Evolutionary conservation across 805 yeast genomes (phyloP), one percentile per base, ranked within the genome.

Genomic region (Candida xiaguanensis): DNA sequence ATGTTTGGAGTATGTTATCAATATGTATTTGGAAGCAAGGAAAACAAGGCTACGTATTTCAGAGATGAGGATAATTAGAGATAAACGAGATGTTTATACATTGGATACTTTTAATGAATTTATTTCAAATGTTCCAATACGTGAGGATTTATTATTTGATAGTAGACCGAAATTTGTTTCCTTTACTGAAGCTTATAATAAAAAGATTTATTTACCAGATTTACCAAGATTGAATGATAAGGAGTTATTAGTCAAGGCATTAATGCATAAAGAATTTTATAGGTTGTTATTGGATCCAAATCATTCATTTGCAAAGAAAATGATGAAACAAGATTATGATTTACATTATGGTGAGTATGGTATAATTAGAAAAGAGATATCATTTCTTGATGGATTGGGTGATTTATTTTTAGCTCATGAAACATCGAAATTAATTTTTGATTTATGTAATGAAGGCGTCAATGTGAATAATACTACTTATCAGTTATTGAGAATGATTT

Each of bases 321-420:
- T 67, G 41, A 26, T 31, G 2, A 39, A 29, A 2, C 35, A 42
- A 17, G 56, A 49, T 11, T 53, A 51, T 17, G 49, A 47, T n/a
- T 41, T 56, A 20, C 47, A 53, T 27, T 43, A 44, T 13, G 49
- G 45, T 12, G 51, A 53, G 8, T 50, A 50, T 36, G 45, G 43
- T 7, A 49, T 61, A n/a, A 42, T 59, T 17, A 49, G 62, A 28
- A 50, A 59, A 43, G 70, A 65, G 36, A 51, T 65, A 25, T 63
- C 67, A 26, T 62, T 63, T 39, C 56, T 61, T 33, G 72, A 67
- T 41, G 72, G 72, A 1, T 52, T 67, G 34, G 72, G 72, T 1
- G 72, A 67, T 47, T 61, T 63, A 40, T 62, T 55, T 40, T 51
- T 67, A 19, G 65, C 70, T 11, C 49, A 58, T n/a, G 70, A 61